Evolutionary conservation across 1,139 yeast genomes (phyloP).

Genomic region (Suhomyces kunorum): DNA sequence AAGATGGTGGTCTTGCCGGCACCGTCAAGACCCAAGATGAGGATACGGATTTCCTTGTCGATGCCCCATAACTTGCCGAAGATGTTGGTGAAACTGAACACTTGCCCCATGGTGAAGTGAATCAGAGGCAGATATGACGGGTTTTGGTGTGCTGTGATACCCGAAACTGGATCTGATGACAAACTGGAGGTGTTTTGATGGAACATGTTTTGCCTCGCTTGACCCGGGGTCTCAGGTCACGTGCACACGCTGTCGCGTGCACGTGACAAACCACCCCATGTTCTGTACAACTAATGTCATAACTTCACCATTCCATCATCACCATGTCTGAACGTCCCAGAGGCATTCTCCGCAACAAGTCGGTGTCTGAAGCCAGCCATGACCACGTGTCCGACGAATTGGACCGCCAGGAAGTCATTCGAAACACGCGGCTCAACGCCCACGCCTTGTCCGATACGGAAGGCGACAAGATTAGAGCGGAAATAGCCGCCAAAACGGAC

Average conservation of each 20-base stretch:
- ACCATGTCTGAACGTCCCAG: constrained; percentile 25
- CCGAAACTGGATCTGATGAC: no score
- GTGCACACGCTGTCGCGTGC: no score
- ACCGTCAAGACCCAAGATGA: constrained; percentile 93
- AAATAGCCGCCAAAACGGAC: constrained; percentile 32
- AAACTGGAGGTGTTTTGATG: neutral
- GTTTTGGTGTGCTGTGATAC: no score
- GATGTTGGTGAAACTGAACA: constrained; percentile 71
- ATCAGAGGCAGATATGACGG: neutral
- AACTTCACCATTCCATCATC: neutral
- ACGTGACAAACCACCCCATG: no score
- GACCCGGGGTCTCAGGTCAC: constrained; percentile 1
- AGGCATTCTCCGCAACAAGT: constrained; percentile 47
- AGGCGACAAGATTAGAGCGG: constrained; percentile 44
- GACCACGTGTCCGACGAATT: constrained; percentile 23
- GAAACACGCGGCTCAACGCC: constrained; percentile 45
- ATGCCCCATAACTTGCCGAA: constrained; percentile 88
- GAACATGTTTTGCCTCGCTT: neutral
- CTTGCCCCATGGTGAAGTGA: constrained; percentile 63
- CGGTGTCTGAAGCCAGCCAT: constrained; percentile 15
- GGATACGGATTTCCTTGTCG: constrained; percentile 85
- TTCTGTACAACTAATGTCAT: neutral
- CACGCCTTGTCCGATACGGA: constrained; percentile 33
- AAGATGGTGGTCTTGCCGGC: constrained; percentile 97
- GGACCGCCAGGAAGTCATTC: constrained; percentile 49